Base-by-base conservation (phyloP, 257 asterid genomes). In the Misopates orontium region DNA sequence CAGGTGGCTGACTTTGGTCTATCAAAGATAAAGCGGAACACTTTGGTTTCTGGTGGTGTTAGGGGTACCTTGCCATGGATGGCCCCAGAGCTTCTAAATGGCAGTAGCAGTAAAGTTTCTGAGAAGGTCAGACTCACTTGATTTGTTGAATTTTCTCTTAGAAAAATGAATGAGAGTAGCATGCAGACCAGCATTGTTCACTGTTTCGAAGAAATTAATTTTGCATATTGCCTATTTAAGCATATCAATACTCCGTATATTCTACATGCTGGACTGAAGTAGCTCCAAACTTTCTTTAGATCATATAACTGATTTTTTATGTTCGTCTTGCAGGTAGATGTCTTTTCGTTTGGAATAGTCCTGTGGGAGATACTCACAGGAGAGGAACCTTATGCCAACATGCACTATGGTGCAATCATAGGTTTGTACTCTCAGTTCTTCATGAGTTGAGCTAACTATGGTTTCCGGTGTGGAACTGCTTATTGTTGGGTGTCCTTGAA, bases 301-400 rank as follows among this genome's bases (percentile, higher is more conserved):
- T 44, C 52, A 54, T 62, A 31, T 18, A 68, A 53, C 50, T 19
- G 53, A 36, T 49, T 57, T 57, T 64, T 4, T 48, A 45, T 45
- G 5, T 24, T 17, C 9, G 5, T 22, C 41, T 61, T 16, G 31
- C 66, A 91, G 98, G 98, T 91, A 53, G 98, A 91, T 70, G 98
- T 87, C 55, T 91, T 91, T 75, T 91, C 98, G 70, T 91, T 91
- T 73, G 98, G 98, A 45, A 86, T 91, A 76, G 95, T 91, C 63
- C 69, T 91, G 82, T 91, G 98, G 98, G 98, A 88, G 98, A 91
- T 91, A 68, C 98, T 91, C 66, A 88, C 96, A 2, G 98, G 98
- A 16, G 98, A 91, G 73, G 98, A 91, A 76, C 98, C 98, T 78
- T 91, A 91, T 49, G 95, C 95, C 60, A 91, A 80, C 83, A 91